Evolutionary conservation across 1,139 yeast species (phyloP).

Genomic region (Hemisphaericaspora lyxosophila): DNA sequence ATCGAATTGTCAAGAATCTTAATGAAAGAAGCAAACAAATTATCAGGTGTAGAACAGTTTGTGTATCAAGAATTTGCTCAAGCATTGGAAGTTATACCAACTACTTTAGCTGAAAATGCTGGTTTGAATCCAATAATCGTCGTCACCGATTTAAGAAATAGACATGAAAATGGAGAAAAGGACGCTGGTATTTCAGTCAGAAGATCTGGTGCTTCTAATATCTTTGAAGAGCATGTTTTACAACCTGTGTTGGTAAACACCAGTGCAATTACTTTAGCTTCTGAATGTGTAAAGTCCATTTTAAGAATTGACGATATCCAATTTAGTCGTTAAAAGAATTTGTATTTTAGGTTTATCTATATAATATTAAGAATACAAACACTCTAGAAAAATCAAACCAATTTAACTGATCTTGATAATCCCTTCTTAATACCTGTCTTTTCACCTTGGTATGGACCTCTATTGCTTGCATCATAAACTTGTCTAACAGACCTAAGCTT

Average conservation of each 20-base stretch:
- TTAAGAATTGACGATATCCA: slow-evolving; percentile 96
- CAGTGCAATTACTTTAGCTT: slow-evolving; percentile 89
- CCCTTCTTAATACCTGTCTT: slow-evolving; percentile 97
- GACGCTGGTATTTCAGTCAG: slow-evolving; percentile 96
- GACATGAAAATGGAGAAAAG: slow-evolving; percentile 86
- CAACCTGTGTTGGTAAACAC: slow-evolving; percentile 96
- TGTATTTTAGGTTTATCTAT: slow-evolving; percentile 3
- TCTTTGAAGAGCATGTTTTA: slow-evolving; percentile 88
- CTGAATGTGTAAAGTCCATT: slow-evolving; percentile 94
- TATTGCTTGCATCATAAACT: slow-evolving; percentile 69
- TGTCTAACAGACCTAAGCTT: slow-evolving; percentile 87
- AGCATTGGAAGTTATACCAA: slow-evolving; percentile 94
- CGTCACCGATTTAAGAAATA: slow-evolving; percentile 89
- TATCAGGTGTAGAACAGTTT: slow-evolving; percentile 89
- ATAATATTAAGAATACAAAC: slow-evolving; percentile 5
- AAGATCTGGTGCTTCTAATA: slow-evolving; percentile 89
- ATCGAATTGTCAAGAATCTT: slow-evolving; percentile 85
- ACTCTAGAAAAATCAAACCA: slow-evolving; percentile 32
- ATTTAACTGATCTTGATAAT: slow-evolving; percentile 79
- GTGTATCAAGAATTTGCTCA: slow-evolving; percentile 95
- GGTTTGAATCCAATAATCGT: slow-evolving; percentile 94
- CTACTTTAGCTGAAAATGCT: slow-evolving; percentile 96
- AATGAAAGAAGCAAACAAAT: slow-evolving; percentile 70
- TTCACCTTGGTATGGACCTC: slow-evolving; percentile 91
- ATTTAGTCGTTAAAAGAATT: slow-evolving; percentile 31